Conservation (phyloP, 139 green algal species). For the Micromonas commoda region DNA sequence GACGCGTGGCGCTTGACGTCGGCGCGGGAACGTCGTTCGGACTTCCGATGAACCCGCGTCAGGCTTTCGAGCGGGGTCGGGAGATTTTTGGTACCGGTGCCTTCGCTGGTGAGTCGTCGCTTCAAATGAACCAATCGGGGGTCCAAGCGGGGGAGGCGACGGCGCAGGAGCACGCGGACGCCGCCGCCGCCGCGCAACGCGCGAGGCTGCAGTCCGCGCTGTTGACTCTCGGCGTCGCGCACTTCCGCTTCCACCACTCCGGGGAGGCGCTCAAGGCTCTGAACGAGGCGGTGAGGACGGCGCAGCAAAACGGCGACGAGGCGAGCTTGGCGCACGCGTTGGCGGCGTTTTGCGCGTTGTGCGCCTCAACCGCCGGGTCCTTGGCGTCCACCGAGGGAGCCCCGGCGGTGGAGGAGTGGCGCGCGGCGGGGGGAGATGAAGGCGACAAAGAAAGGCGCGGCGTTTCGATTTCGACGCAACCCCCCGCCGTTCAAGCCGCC, state of each 20-base stretch:
- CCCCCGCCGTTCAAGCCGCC: background rate
- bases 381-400: background rate
- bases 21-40: too few relatives aligned
- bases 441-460: background rate
- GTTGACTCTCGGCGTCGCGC: background rate
- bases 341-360: background rate
- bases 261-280: background rate
- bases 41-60: too few relatives aligned
- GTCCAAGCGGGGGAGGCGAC: too few relatives aligned
- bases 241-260: background rate
- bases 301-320: slow-evolving; percentile 23
- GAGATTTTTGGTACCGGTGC: too few relatives aligned
- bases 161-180: too few relatives aligned
- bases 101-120: too few relatives aligned
- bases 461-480: background rate
- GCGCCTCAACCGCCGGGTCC: background rate
- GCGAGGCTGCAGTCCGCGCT: background rate
- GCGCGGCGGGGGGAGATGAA: background rate
- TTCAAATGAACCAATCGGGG: too few relatives aligned
- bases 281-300: background rate
- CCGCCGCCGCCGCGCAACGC: too few relatives aligned
- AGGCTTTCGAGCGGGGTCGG: too few relatives aligned
- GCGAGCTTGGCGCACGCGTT: slow-evolving; percentile 1
- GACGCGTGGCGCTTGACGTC: too few relatives aligned
- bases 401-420: background rate